A percentile compares a stretch with the other conserved stretches of the same genome.
These are phyloP conservation scores for Amanita muscaria DNA, from an alignment of 768 basidiomycete species.

Conservation along the genomic window DNA sequence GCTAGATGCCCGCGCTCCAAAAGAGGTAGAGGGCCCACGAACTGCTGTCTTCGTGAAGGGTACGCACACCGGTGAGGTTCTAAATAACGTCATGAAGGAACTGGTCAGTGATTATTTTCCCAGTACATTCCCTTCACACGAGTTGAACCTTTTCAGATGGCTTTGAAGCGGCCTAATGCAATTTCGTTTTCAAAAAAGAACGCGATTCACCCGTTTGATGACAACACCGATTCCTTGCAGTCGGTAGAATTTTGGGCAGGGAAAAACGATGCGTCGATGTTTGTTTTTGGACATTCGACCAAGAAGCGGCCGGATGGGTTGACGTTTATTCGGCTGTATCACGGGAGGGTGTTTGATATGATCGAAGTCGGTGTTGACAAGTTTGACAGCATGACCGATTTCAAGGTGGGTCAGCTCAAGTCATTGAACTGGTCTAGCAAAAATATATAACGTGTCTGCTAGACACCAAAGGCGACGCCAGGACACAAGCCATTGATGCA, in stretches of 20 bases:
- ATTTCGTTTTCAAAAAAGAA: conserved; percentile 96
- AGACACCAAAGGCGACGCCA: conserved; percentile 84
- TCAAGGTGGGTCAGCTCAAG: conserved; percentile 56
- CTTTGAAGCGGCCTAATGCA: conserved; percentile 83
- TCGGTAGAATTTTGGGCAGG: conserved; percentile 88
- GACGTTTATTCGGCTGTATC: conserved; percentile 80
- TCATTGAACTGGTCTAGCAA: background rate
- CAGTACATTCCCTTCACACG: too few species aligned
- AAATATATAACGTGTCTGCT: background rate
- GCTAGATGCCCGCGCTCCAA: conserved; percentile 77
- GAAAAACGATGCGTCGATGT: conserved; percentile 93
- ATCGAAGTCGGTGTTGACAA: conserved; percentile 85
- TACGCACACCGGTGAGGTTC: conserved; percentile 72
- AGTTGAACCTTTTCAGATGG: conserved; percentile 56
- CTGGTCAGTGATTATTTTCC: conserved; percentile 47
- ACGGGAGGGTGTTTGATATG: conserved; percentile 86
- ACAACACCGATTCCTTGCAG: conserved; percentile 35
- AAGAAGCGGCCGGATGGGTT: conserved; percentile 92
- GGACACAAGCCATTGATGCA: conserved; percentile 91
- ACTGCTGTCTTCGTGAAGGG: conserved; percentile 88
- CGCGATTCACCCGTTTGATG: conserved; percentile 82
- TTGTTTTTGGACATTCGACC: conserved; percentile 82
- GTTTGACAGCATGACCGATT: conserved; percentile 68
- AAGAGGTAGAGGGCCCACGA: conserved; percentile 82
- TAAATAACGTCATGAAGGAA: conserved; percentile 81